Percentiles rank a stretch among this genome's conserved stretches.
Conservation (phyloP, 1,284 basidiomycete genomes). For the Sporisorium scitamineum region DNA sequence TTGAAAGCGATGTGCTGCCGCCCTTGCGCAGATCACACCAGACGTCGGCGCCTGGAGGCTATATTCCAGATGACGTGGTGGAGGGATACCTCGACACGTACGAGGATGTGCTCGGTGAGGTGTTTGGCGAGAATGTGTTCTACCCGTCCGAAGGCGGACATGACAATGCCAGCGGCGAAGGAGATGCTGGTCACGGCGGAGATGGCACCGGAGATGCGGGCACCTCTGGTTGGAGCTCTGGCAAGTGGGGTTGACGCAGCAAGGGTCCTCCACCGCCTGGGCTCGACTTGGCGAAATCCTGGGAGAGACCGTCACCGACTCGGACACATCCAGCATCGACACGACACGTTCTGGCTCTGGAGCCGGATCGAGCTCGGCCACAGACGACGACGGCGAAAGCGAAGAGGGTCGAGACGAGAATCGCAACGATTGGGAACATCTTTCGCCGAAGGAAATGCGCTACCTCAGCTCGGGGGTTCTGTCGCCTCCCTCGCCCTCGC, state of each 20-base stretch:
- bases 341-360: conserved; percentile 8
- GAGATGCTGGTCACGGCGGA: conserved; percentile 1
- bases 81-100: conserved; percentile 74
- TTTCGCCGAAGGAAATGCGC: conserved; percentile 66
- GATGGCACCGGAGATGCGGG: conserved; percentile 15
- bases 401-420: conserved; percentile 49
- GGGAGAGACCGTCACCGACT: conserved; percentile 38
- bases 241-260: conserved; percentile 61
- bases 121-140: conserved; percentile 69
- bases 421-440: conserved; percentile 64
- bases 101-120: conserved; percentile 72
- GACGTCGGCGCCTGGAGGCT: conserved; percentile 68
- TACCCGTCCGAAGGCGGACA: conserved; percentile 22
- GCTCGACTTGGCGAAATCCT: conserved; percentile 62
- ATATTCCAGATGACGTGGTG: conserved; percentile 72
- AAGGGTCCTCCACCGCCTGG: conserved; percentile 61
- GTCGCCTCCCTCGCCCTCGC: conserved; percentile 42
- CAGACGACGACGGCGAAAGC: conserved; percentile 24
- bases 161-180: conserved; percentile 9
- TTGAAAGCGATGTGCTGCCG: conserved; percentile 73
- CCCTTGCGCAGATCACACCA: conserved; percentile 68
- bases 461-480: conserved; percentile 48
- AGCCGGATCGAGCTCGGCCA: neutral
- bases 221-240: conserved; percentile 50
- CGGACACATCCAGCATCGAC: conserved; percentile 23